phyloP scores from a whole-genome alignment of 176 grass and related monocot genomes.

The Phoenix roebelenii region DNA sequence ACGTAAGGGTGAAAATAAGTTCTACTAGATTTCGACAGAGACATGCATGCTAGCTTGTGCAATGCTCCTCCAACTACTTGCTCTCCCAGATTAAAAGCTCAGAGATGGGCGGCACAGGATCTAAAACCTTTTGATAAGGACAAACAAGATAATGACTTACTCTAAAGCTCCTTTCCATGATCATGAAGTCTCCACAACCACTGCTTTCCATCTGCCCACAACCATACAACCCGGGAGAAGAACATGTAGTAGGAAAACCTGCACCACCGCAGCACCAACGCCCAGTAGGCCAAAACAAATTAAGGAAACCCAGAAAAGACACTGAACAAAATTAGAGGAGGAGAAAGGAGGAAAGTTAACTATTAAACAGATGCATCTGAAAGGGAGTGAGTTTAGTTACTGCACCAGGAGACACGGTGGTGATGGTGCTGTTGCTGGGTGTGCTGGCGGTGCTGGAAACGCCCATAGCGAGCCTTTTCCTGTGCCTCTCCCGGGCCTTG shows the following conservation, averaged over 20 bases:
- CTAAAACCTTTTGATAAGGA: too few species aligned
- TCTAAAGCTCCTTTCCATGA: conserved; percentile 25
- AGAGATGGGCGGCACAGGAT: too few species aligned
- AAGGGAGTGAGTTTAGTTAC: not conserved
- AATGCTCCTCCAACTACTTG: too few species aligned
- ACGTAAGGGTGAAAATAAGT: too few species aligned
- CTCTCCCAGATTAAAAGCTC: too few species aligned
- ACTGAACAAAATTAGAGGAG: not conserved
- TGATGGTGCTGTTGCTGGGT: not conserved
- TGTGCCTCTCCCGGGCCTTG: conserved; percentile 93
- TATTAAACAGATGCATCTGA: too few species aligned
- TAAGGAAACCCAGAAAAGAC: not conserved
- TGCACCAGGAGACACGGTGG: conserved; percentile 15
- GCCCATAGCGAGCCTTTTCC: conserved; percentile 54
- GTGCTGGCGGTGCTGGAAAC: not conserved
- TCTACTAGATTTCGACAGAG: too few species aligned
- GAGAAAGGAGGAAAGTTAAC: too few species aligned
- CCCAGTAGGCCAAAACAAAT: not conserved
- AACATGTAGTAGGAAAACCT: conserved; percentile 5
- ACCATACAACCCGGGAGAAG: conserved; percentile 22
- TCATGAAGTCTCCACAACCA: conserved; percentile 10
- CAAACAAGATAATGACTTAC: not conserved
- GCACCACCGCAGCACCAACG: not conserved
- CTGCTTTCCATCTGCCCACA: conserved; percentile 16
- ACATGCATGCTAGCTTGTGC: too few species aligned